These are phyloP conservation scores for Xylaria sp. DNA, from an alignment of 2,329 filamentous ascomycete genomes.

Conservation along the genomic window DNA sequence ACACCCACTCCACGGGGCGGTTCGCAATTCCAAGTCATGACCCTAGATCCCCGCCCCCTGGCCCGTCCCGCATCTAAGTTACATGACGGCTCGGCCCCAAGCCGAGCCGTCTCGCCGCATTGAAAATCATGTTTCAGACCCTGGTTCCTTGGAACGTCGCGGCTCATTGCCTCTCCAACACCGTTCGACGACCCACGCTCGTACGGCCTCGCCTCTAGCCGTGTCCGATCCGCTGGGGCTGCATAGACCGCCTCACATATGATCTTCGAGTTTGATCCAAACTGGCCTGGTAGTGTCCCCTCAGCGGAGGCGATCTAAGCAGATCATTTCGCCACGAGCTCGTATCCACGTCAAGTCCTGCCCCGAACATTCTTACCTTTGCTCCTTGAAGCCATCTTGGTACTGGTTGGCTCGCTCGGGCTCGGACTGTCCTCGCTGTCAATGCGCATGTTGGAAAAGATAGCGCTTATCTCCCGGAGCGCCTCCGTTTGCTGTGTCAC, in stretches of 20 bases:
- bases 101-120: slow-evolving; percentile 45
- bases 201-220: slow-evolving; percentile 3
- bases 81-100: slow-evolving; percentile 45
- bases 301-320: not conserved
- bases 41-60: slow-evolving; percentile 35
- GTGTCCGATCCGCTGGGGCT: not conserved
- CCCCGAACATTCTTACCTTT: slow-evolving; percentile 33
- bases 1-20: slow-evolving; percentile 20
- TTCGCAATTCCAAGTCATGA: slow-evolving; percentile 14
- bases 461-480: slow-evolving; percentile 77
- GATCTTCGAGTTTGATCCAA: slow-evolving; percentile 19
- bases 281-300: slow-evolving; percentile 15
- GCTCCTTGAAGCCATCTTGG: slow-evolving; percentile 30
- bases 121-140: slow-evolving; percentile 46
- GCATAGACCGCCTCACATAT: slow-evolving; percentile 18
- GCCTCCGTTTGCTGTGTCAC: slow-evolving; percentile 70
- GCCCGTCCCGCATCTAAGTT: slow-evolving; percentile 43
- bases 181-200: slow-evolving; percentile 17
- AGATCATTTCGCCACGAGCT: slow-evolving; percentile 5
- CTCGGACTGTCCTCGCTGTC: slow-evolving; percentile 44
- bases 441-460: slow-evolving; percentile 74
- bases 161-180: slow-evolving; percentile 23
- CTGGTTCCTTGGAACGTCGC: slow-evolving; percentile 40
- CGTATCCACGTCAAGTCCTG: slow-evolving; percentile 17
- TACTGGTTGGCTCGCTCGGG: slow-evolving; percentile 32